Percentiles rank a stretch among this genome's conserved stretches.
Conservation (phyloP, 2,329 filamentous ascomycete genomes). For the Pseudogymnoascus sp. region DNA sequence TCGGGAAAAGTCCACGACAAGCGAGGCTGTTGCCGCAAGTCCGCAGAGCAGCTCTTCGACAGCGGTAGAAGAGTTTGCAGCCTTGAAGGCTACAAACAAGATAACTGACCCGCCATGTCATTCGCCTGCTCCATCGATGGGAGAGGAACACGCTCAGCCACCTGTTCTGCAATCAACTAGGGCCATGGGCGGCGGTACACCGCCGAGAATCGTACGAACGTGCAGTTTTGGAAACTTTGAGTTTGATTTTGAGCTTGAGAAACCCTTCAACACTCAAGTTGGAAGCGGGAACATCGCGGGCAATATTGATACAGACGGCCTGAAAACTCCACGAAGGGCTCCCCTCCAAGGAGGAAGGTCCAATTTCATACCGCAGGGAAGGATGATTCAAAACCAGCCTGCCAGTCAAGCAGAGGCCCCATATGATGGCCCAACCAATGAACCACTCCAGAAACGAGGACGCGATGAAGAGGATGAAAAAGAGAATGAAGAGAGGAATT, state of each 20-base stretch:
- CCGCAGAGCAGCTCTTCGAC: neutral
- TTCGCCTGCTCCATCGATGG: neutral
- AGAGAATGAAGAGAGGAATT: neutral
- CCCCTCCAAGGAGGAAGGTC: neutral
- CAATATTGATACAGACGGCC: neutral
- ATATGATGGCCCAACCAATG: neutral
- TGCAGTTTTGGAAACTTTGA: neutral
- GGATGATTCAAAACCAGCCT: neutral
- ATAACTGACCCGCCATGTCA: neutral
- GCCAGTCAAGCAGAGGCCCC: neutral
- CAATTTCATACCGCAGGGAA: neutral
- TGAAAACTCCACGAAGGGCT: neutral
- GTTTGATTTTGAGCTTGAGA: neutral
- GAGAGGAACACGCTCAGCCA: neutral
- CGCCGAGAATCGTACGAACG: neutral
- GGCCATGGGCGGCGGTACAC: neutral
- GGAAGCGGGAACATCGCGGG: neutral
- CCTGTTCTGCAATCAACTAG: neutral
- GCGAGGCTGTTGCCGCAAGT: neutral
- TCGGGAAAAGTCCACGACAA: neutral
- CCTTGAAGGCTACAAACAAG: neutral
- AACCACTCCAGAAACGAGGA: neutral
- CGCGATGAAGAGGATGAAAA: neutral
- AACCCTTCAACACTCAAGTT: neutral
- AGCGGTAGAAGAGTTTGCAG: neutral